Base-by-base conservation (phyloP, 306 rosid genomes). In the Spatholobus suberectus region DNA sequence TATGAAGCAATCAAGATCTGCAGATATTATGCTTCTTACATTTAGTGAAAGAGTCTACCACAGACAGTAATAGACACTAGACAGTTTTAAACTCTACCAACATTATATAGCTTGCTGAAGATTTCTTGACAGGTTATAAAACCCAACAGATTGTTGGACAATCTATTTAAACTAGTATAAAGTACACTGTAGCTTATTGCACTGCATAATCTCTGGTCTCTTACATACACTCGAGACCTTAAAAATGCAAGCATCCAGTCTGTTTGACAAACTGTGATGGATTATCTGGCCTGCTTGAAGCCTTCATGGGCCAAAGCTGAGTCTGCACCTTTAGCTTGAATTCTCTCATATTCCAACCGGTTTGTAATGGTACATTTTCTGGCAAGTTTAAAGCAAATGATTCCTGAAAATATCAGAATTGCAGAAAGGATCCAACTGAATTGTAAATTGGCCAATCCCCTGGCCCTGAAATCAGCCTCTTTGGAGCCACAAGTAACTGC, bases 391-490 rank as follows among this genome's bases (percentile, higher is more conserved):
- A 92, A 85, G 88, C 91, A 89, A 35, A 83, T 34, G 37, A 87
- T 35, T 47, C 93, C 96, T 58, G 94, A 71, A 71, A 92, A 73
- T 72, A 90, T 69, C 61, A 93, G 82, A 82, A 92, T 89, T 14
- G 84, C 90, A 80, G 90, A 87, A 55, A 93, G 89, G 61, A 90
- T 92, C 98, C 97, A 95, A 79, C 99, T 92, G 89, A 95, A 95
- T 73, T 93, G 99, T 83, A 93, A 79, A 83, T 93, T 95, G 35
- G 96, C 99, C 61, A 95, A 63, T 57, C 94, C 98, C 79, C 90
- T 90, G 6, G 98, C 99, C 27, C 98, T 89, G 52, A 79, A 66
- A 63, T 90, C 92, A 0, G 98, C 91, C 70, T 90, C 93, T 38
- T 72, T 65, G 2, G 99, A 76, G 14, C 65, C 81, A 73, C 99